phyloP scores from a whole-genome alignment of 202 grass and related monocot genomes.

The Cymbopogon flexuosus region DNA sequence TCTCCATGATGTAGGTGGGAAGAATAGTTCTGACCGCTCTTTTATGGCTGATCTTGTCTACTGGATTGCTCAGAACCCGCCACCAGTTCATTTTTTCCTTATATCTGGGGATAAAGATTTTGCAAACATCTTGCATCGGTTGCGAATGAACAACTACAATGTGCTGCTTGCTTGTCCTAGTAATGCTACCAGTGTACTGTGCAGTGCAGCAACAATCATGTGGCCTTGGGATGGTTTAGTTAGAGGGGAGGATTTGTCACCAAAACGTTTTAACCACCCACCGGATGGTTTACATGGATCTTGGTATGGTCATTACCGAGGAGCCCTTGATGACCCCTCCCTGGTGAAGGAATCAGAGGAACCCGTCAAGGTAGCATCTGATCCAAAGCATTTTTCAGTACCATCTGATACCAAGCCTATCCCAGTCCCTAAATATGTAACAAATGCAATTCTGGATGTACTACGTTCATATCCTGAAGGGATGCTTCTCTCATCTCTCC shows the following conservation, averaged over 20 bases:
- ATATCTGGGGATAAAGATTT: conserved; percentile 87
- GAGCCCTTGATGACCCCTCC: conserved; percentile 58
- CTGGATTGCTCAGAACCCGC: conserved; percentile 75
- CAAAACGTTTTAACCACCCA: conserved; percentile 68
- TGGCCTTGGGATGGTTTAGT: conserved; percentile 75
- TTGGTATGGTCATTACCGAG: conserved; percentile 87
- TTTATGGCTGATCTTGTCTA: conserved; percentile 78
- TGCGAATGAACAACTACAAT: conserved; percentile 97
- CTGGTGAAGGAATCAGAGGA: conserved; percentile 37
- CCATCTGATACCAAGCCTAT: conserved; percentile 12
- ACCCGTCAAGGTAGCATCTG: conserved; percentile 26
- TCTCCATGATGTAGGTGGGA: conserved; percentile 51
- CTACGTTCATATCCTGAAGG: conserved; percentile 54
- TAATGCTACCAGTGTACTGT: conserved; percentile 34
- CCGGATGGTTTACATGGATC: conserved; percentile 83
- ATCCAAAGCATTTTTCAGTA: conserved; percentile 27
- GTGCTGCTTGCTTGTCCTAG: conserved; percentile 63
- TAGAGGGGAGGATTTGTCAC: conserved; percentile 55
- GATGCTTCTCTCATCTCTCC: conserved; percentile 35
- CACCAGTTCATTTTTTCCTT: conserved; percentile 84
- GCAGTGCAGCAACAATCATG: conserved; percentile 77
- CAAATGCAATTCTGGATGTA: conserved; percentile 31
- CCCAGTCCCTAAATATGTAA: conserved; percentile 45
- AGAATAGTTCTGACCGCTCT: conserved; percentile 73
- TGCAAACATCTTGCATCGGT: conserved; percentile 70